These are phyloP conservation scores for Pilasporangium apinafurcum DNA, from an alignment of 352 stramenopile genomes.

Conservation along the genomic window DNA sequence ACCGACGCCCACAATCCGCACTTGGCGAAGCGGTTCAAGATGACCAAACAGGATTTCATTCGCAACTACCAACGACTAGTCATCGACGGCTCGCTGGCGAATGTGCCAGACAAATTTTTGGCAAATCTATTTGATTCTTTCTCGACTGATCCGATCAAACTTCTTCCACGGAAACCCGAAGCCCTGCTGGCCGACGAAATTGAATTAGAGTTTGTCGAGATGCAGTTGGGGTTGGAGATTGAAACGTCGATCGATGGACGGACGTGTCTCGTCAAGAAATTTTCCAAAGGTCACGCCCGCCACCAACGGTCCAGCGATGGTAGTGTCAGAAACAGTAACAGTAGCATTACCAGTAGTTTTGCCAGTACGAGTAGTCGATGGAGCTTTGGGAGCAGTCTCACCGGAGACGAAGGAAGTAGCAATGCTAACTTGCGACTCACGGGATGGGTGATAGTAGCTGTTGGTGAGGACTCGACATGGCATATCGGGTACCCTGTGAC, in stretches of 20 bases:
- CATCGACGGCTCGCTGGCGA: constrained; percentile 19
- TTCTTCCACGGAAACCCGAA: constrained; percentile 43
- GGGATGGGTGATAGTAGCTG: constrained; percentile 65
- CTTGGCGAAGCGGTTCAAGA: constrained; percentile 60
- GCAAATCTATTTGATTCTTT: constrained; percentile 65
- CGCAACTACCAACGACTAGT: constrained; percentile 62
- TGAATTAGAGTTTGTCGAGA: constrained; percentile 57
- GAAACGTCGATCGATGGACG: constrained; percentile 73
- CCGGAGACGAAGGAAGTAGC: constrained; percentile 13
- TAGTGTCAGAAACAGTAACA: constrained; percentile 4
- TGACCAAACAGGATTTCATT: constrained; percentile 67
- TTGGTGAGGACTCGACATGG: constrained; percentile 63
- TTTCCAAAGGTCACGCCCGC: constrained; percentile 15
- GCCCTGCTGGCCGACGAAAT: constrained; percentile 45
- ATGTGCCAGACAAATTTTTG: constrained; percentile 43
- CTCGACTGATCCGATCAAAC: constrained; percentile 39
- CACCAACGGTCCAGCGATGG: too few species aligned
- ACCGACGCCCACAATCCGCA: constrained; percentile 75
- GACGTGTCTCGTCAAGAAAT: constrained; percentile 60
- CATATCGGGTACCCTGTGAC: constrained; percentile 58
- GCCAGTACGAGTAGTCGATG: constrained; percentile 8
- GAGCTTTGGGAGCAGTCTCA: too few species aligned
- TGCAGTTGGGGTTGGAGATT: constrained; percentile 57
- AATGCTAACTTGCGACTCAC: constrained; percentile 12
- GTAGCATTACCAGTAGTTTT: constrained; percentile 8